Base-by-base conservation (phyloP, 257 asterid genomes). In the Schizonepeta tenuifolia region DNA sequence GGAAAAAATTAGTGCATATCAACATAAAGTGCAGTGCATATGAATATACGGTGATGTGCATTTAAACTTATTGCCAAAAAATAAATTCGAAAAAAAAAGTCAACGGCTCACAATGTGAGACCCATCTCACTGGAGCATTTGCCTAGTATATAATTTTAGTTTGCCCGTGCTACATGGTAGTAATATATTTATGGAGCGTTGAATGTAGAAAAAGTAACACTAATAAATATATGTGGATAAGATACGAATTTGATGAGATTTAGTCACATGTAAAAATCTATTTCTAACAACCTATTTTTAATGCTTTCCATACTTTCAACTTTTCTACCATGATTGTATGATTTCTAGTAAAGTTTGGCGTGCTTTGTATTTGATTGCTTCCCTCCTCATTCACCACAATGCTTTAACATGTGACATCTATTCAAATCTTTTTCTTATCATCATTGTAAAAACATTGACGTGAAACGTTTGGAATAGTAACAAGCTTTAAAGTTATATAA, bases 361-460 rank as follows among this genome's bases (percentile, higher is more conserved):
- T 66, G 71, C 59, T 46, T n/a, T 65, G 6, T 46, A 46, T 46
- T 66, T 66, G 26, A 66, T 66, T 66, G 58, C 71, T 66, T 66
- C 41, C 21, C 0, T 40, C 2, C 70, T 24, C 41, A 43, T 65
- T 46, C 71, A 26, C 59, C 18, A 46, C 58, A 46, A 8, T 47
- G 71, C 58, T 44, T 24, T 5, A 46, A 17, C 56, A 65, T 15
- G 70, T 66, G 59, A 24, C n/a, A 26, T 47, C 26, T 47, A 56
- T 28, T 26, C n/a, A n/a, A 11, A 56, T 44, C 5, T 15, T n/a
- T 6, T 40, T 20, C n/a, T 36, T 35, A 35, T 31, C 22, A 9
- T 20, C 14, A 54, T 54, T 0, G 12, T 26, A n/a, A 11, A 17
- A 35, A 5, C 38, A n/a, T 60, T 9, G 20, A 5, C 6, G 20